phyloP scores from a whole-genome alignment of 2,329 filamentous ascomycete genomes.

The Pyrenophora seminiperda region DNA sequence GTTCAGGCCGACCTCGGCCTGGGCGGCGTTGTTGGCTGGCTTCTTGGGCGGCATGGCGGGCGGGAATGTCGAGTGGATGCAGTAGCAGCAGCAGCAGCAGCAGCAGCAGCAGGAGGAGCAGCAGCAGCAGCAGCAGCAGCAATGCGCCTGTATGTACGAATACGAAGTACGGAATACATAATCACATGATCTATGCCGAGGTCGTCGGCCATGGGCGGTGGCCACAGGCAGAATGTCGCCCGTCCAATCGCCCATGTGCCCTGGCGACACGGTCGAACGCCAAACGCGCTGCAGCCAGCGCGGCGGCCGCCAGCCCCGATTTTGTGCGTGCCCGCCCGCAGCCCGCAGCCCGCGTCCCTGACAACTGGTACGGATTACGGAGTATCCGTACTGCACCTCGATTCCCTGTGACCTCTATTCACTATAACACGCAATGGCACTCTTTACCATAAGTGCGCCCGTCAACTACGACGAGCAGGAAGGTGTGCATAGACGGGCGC shows the following conservation, averaged over 20 bases:
- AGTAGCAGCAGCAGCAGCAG: conserved; percentile 1
- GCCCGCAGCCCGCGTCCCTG: conserved; percentile 11
- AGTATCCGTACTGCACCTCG: too few relatives aligned
- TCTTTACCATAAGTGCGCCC: conserved; percentile 75
- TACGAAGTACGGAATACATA: conserved; percentile 1
- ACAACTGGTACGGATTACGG: too few relatives aligned
- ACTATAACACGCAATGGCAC: conserved; percentile 72
- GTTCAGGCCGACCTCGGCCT: conserved; percentile 82
- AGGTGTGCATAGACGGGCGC: conserved; percentile 58
- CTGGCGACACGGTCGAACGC: conserved; percentile 34
- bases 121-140: too few relatives aligned
- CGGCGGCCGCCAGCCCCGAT: conserved; percentile 35
- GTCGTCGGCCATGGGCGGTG: conserved; percentile 39
- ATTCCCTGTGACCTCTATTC: too few relatives aligned
- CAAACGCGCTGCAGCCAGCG: conserved; percentile 36
- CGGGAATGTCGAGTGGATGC: conserved; percentile 9
- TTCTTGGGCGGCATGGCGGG: conserved; percentile 50
- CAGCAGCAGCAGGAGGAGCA: neutral
- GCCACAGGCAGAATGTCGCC: conserved; percentile 20
- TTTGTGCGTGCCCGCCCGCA: conserved; percentile 32
- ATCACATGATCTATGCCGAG: conserved; percentile 31
- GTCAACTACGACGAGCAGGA: conserved; percentile 90
- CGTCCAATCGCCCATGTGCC: conserved; percentile 28
- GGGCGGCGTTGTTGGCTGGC: conserved; percentile 58
- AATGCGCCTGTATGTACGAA: too few relatives aligned